phyloP scores from a whole-genome alignment of 257 asterid genomes.

The Osmanthus fragrans region DNA sequence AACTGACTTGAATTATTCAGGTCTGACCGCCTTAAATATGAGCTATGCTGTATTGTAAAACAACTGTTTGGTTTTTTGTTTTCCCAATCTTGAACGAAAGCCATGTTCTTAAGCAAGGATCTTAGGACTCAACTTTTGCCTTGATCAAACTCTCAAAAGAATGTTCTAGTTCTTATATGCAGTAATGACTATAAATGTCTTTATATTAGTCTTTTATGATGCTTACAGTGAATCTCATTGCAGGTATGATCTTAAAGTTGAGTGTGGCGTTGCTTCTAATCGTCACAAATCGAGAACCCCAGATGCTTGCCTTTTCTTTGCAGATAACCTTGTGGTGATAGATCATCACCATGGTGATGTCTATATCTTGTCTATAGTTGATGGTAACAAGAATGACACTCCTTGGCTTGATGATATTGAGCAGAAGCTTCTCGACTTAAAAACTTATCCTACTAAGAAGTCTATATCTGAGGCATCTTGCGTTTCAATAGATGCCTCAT shows the following conservation, averaged over 20 bases:
- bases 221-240: constrained; percentile 20
- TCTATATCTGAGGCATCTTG: constrained; percentile 24
- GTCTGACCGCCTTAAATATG: background rate
- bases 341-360: constrained; percentile 77
- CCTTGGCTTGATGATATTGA: constrained; percentile 68
- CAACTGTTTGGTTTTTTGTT: background rate
- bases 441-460: constrained; percentile 25
- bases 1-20: background rate
- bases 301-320: constrained; percentile 94
- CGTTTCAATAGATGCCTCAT: constrained; percentile 18
- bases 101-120: background rate
- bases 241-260: constrained; percentile 97
- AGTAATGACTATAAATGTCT: background rate
- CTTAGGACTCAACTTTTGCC: background rate
- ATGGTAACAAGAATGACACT: constrained; percentile 33
- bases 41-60: background rate
- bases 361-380: constrained; percentile 60
- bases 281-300: constrained; percentile 76
- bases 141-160: background rate
- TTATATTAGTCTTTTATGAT: background rate
- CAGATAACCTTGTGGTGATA: constrained; percentile 78
- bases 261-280: constrained; percentile 73
- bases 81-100: background rate
- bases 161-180: background rate
- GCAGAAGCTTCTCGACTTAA: constrained; percentile 58